These are phyloP conservation scores for Setomelanomma holmii DNA, from an alignment of 2,329 filamentous ascomycete genomes.

Conservation along the genomic window DNA sequence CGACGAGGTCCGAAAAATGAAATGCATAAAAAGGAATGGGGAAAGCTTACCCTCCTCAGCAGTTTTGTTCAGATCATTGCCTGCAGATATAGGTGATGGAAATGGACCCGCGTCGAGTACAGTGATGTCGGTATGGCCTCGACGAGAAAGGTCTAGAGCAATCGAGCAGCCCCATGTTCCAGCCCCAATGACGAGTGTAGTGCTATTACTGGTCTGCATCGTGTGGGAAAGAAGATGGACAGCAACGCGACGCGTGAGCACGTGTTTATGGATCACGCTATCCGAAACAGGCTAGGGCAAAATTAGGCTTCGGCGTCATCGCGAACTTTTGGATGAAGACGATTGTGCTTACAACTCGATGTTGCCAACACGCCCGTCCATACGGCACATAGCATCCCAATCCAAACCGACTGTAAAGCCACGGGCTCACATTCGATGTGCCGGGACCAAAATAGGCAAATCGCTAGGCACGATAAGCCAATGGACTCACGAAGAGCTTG, in stretches of 20 bases:
- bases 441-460: background rate
- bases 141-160: constrained; percentile 56
- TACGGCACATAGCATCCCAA: background rate
- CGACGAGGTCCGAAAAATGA: background rate
- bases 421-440: background rate
- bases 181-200: constrained; percentile 55
- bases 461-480: background rate
- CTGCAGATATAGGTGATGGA: constrained; percentile 55
- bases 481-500: constrained; percentile 24
- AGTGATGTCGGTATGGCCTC: constrained; percentile 55
- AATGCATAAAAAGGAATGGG: background rate
- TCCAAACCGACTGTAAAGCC: too few species aligned
- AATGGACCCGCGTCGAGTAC: constrained; percentile 55
- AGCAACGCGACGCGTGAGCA: background rate
- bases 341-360: background rate
- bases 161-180: constrained; percentile 61
- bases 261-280: too few species aligned
- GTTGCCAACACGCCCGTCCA: background rate
- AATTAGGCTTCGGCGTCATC: background rate
- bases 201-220: constrained; percentile 6
- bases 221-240: background rate
- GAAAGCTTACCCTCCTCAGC: constrained; percentile 37
- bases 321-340: background rate
- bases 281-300: too few species aligned
- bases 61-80: constrained; percentile 60